phyloP scores from a whole-genome alignment of 108 stramenopile species.

The Nannochloropsis oceanica region DNA sequence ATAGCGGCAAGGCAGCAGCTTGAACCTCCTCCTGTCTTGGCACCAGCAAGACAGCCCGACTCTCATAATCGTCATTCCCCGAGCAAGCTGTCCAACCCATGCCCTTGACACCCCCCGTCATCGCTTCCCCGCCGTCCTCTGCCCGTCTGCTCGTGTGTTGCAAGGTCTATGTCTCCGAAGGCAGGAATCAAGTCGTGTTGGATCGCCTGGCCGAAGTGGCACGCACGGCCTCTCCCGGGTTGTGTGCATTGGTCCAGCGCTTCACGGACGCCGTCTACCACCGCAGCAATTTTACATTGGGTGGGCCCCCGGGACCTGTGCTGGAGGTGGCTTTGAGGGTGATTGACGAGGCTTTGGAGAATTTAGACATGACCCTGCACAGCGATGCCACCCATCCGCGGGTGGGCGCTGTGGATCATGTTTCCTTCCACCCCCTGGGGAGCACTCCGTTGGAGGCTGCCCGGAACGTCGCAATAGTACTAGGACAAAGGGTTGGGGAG shows the following conservation, averaged over 20 bases:
- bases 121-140: too few species aligned
- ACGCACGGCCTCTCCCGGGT: neutral
- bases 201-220: neutral
- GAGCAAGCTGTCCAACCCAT: too few species aligned
- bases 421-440: neutral
- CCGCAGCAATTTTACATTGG: neutral
- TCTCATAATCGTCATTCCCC: too few species aligned
- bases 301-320: neutral
- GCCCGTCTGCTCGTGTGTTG: neutral
- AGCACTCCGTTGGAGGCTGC: neutral
- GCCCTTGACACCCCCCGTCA: too few species aligned
- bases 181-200: neutral
- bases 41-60: too few species aligned
- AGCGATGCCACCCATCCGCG: neutral
- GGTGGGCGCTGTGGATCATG: neutral
- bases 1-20: too few species aligned
- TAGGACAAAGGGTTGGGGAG: neutral
- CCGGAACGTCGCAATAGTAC: neutral
- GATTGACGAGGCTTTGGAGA: neutral
- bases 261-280: neutral
- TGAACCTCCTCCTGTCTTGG: too few species aligned
- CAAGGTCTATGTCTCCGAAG: neutral
- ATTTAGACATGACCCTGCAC: neutral
- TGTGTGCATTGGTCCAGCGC: neutral
- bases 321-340: neutral